Conservation (phyloP, 495 filamentous ascomycete species). For the Neurospora pannonica region DNA sequence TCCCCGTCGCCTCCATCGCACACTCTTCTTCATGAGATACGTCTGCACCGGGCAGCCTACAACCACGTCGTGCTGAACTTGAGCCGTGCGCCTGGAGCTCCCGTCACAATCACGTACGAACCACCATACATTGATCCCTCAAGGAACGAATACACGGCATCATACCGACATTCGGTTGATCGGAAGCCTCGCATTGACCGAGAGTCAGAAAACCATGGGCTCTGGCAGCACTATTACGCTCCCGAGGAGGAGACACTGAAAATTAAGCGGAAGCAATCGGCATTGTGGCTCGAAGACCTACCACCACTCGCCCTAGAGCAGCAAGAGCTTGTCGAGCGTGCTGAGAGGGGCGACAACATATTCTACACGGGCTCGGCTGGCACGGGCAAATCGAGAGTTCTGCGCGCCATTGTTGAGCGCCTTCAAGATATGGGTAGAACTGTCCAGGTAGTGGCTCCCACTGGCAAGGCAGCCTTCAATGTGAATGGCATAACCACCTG, state of each 20-base stretch:
- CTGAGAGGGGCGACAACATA: conserved; percentile 41
- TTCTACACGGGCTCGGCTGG: conserved; percentile 57
- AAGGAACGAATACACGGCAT: neutral
- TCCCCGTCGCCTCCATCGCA: neutral
- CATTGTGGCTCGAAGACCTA: too few species aligned
- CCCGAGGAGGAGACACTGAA: too few species aligned
- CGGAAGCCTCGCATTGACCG: too few species aligned
- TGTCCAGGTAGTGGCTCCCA: conserved; percentile 46
- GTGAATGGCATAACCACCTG: conserved; percentile 46
- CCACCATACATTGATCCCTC: conserved; percentile 5
- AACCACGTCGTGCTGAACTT: conserved; percentile 3
- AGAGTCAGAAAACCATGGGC: too few species aligned
- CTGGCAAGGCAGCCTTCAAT: conserved; percentile 44
- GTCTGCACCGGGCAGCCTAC: neutral
- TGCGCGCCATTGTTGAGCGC: conserved; percentile 36
- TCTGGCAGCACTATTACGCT: too few species aligned
- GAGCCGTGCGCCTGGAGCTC: neutral
- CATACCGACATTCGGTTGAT: too few species aligned
- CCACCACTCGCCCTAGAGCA: conserved; percentile 36
- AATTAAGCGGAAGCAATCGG: too few species aligned
- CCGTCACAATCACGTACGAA: conserved; percentile 8
- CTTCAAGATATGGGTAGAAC: conserved; percentile 12
- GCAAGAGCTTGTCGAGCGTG: conserved; percentile 35
- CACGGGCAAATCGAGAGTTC: conserved; percentile 49
- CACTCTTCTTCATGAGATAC: neutral